Evolutionary conservation across 768 basidiomycete species (phyloP), one percentile per base, ranked within the genome.

Genomic region (Nidularia pulvinata): DNA sequence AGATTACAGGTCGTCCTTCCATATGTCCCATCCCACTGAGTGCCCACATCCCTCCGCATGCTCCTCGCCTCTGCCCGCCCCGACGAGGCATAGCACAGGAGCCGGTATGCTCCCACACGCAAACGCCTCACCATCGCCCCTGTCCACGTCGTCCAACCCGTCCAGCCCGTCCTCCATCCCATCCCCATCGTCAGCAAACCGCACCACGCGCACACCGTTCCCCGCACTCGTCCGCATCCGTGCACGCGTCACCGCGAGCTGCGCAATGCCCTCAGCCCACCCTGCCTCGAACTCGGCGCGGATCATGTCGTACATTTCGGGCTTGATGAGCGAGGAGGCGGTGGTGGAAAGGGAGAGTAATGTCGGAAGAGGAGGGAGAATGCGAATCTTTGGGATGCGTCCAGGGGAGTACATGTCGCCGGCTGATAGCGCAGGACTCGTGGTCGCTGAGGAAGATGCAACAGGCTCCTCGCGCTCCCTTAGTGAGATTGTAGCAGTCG

Each of bases 401-500:
- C 25, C 25, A 25, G 4, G 25, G 25, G 25, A 25, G 25, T 25
- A 4, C 25, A 25, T 25, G 25, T 25, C 25, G 25, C 25, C 25
- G 25, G 5, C 5, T 10, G n/a, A 3, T 30, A 11, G 13, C 13
- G 45, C n/a, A 10, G 10, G 14, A 10, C 25, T 14, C 13, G 25
- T 10, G 3, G 25, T 22, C 11, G 13, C 10, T n/a, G 45, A 30
- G 10, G n/a, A 14, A 46, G 45, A 30, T 6, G 45, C 22, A 46
- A 22, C 3, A n/a, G 13, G 13, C 22, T 46, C 45, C 2, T n/a
- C n/a, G 10, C 62, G 55, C 19, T 66, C 65, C n/a, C 80, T 74
- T 46, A 91, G 57, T 4, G 86, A 86, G 57, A 90, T 77, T 2
- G 84, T 82, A 5, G 89, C 79, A 1, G 80, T 81, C 3, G 87